Percentiles rank a stretch among this genome's conserved stretches.
phyloP scores from a whole-genome alignment of 2,329 filamentous ascomycete genomes.

The Aureobasidium sp. region DNA sequence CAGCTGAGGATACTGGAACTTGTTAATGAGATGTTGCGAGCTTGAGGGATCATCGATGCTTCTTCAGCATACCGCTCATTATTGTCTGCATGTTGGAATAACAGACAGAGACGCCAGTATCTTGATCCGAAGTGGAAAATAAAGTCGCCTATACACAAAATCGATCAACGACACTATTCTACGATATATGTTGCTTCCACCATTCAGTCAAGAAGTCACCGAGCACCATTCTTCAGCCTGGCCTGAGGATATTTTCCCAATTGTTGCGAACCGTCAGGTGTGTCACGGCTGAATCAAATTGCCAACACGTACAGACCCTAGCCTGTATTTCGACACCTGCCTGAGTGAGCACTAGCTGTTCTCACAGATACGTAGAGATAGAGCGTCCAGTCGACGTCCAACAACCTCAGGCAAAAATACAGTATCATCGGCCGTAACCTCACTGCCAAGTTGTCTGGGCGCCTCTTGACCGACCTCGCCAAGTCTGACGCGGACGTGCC shows the following conservation, averaged over 20 bases:
- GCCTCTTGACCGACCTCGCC: not conserved
- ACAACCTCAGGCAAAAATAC: not conserved
- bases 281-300: no score
- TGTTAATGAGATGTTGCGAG: not conserved
- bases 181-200: no score
- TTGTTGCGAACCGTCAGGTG: no score
- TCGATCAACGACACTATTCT: no score
- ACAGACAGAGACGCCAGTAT: no score
- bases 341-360: not conserved
- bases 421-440: not conserved
- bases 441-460: not conserved
- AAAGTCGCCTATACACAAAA: not conserved
- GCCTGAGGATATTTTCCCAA: no score
- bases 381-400: not conserved
- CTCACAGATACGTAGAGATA: no score
- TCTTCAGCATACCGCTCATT: not conserved
- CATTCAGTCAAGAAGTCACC: no score
- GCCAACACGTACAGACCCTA: not conserved
- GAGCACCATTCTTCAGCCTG: no score
- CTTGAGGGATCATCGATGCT: not conserved
- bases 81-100: not conserved
- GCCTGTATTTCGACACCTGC: not conserved
- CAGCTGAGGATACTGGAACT: conserved; percentile 23
- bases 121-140: not conserved
- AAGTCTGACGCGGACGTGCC: not conserved